Conservation (phyloP, 2,329 filamentous ascomycete genomes). For the Phialemonium atrogriseum region DNA sequence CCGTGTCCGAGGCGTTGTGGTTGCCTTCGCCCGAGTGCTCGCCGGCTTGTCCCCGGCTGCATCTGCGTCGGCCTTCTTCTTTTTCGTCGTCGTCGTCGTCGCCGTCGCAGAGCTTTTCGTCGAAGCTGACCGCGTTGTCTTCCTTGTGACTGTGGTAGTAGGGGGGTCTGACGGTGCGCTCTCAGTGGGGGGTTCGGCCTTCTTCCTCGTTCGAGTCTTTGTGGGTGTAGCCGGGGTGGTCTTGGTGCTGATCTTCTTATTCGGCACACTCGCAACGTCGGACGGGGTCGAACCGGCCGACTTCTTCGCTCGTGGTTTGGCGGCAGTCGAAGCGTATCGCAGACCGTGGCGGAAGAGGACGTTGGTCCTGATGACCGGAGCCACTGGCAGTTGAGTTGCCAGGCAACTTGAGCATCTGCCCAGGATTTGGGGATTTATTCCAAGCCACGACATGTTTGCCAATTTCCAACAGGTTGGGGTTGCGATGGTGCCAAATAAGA, state of each 20-base stretch:
- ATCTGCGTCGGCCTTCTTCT: slow-evolving; percentile 1
- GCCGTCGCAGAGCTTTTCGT: slow-evolving; percentile 3
- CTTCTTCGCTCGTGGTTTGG: background rate
- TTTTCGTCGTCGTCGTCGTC: background rate
- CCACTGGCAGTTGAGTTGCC: background rate
- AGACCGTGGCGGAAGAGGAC: background rate
- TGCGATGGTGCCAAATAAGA: no score
- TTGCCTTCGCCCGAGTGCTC: no score
- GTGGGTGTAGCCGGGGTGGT: slow-evolving; percentile 5
- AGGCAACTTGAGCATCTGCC: background rate
- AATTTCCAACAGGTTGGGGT: no score
- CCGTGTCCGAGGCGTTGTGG: background rate
- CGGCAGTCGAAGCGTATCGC: background rate
- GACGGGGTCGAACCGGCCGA: background rate
- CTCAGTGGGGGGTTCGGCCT: background rate
- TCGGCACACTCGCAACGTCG: slow-evolving; percentile 5
- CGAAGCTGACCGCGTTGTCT: slow-evolving; percentile 5
- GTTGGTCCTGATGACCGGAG: background rate
- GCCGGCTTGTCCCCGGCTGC: no score
- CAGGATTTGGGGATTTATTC: background rate
- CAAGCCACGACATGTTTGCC: background rate
- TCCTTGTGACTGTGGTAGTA: slow-evolving; percentile 3
- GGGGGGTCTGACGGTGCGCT: background rate
- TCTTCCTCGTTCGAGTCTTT: slow-evolving; percentile 7
- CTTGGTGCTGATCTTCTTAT: slow-evolving; percentile 11